Base-by-base conservation (phyloP, 352 stramenopile genomes). In the Globisporangium middletonii region DNA sequence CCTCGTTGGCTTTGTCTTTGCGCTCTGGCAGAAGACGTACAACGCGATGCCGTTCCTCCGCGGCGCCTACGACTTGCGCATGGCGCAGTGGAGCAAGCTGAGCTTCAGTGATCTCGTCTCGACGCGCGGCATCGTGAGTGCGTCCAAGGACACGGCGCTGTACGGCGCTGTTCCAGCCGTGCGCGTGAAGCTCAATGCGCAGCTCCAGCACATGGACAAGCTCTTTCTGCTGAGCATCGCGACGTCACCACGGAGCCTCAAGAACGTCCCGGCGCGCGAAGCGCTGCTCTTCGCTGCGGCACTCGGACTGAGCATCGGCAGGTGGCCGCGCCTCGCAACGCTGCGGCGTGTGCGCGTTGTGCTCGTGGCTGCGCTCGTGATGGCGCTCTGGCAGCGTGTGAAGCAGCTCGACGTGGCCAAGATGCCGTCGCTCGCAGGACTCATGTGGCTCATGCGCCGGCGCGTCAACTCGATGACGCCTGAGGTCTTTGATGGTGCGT, bases 381-480 rank as follows among this genome's bases (percentile, higher is more conserved):
- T 65, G 2, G 65, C 67, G 45, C 60, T 89, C 53, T 57, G 59
- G 30, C 8, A 60, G 4, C 72, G 68, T n/a, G 37, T 85, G 12
- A 71, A 68, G 45, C 62, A 74, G 18, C 60, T 92, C 2, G 79
- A 92, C 54, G 70, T 84, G 33, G 80, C 81, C 50, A 88, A 83
- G 55, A 70, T 88, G 45, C 75, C 77, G 27, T 79, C 63, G 28
- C 65, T 92, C 57, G 81, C 72, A 33, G 67, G 65, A 3, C 69
- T 89, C 48, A 79, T 73, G 62, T 88, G 71, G 73, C 67, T 89
- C 49, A 87, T 91, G 57, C 68, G 62, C 15, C 73, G 68, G 50
- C 71, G 71, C 13, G 75, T 79, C 15, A 67, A 69, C 26, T 72
- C 62, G 18, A 59, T 91, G 2, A 38, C 33, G 7, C 69, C 77